phyloP scores from a whole-genome alignment of 2,329 filamentous ascomycete species.

The Endoconidiophora polonica region DNA sequence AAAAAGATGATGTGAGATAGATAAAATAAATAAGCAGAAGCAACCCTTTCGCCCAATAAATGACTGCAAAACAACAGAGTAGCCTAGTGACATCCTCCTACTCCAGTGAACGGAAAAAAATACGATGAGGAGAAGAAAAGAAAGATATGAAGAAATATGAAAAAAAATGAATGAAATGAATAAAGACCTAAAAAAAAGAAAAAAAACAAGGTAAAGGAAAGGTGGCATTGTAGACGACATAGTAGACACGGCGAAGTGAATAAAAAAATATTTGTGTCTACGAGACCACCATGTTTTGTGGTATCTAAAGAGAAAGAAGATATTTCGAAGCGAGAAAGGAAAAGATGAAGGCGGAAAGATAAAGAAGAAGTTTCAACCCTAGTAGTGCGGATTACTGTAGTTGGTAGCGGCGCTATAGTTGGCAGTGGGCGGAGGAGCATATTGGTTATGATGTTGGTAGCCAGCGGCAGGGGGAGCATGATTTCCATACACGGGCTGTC shows the following conservation, averaged over 20 bases:
- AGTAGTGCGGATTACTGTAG: conserved; percentile 10
- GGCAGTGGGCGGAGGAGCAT: conserved; percentile 11
- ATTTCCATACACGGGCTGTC: conserved; percentile 13
- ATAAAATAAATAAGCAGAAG: neutral
- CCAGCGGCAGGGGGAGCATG: conserved; percentile 12
- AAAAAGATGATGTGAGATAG: neutral
- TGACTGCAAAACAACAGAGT: too few species aligned
- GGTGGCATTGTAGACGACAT: neutral
- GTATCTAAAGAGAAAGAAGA: neutral
- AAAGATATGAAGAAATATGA: neutral
- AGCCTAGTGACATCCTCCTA: too few species aligned
- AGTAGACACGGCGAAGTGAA: neutral
- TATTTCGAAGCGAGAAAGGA: neutral
- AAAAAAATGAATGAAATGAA: neutral
- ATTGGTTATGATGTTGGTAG: conserved; percentile 15
- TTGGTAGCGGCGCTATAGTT: conserved; percentile 8
- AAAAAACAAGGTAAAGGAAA: conserved; percentile 1
- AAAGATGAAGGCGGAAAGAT: neutral
- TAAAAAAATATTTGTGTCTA: neutral
- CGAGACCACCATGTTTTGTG: too few species aligned
- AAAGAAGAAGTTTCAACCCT: neutral
- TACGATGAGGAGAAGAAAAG: neutral
- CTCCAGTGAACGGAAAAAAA: neutral
- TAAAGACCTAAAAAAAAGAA: neutral
- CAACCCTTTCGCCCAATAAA: too few species aligned